Base-by-base conservation (phyloP, 495 filamentous ascomycete genomes). In the Aspergillus conjunctus region DNA sequence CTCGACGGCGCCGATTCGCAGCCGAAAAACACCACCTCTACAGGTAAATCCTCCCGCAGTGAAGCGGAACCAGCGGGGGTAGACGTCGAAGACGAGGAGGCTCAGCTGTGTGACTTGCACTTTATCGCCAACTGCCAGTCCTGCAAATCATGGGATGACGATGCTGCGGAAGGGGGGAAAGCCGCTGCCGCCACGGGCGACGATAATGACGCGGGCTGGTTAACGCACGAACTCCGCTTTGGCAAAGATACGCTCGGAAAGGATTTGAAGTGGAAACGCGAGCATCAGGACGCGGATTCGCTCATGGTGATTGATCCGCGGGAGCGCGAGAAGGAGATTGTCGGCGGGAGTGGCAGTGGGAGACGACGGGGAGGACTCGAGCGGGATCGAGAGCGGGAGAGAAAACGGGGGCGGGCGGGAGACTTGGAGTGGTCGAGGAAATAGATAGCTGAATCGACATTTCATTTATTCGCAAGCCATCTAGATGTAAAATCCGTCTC, bases 71-170 rank as follows among this genome's bases (percentile, higher is more conserved):
- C 77, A 43, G 66, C 41, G 73, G 63, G 39, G 74, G 68, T 7
- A 66, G 59, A 67, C 44, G 74, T 68, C 14, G 72, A 70, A 45
- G 88, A 91, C 48, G 86, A 85, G 60, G 90, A 93, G 71, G 81
- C 82, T 0, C 79, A 81, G 43, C 77, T 95, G 15, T 97, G 92
- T 68, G 91, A 97, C 69, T 79, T 97, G 5, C 92, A 97, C 66
- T 97, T 97, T 76, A 93, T 98, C 65, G 88, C 88, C 8, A 88
- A 92, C 63, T 99, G 94, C 72, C 89, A 95, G 60, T 96, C 91
- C 37, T 99, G 94, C 73, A 80, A 84, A 51, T 80, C 86, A 1
- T 97, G 93, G 91, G 67, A 80, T 45, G 66, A 73, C 18, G 59
- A 71, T 0, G 60, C 61, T 2, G 69, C 69, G 1, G 60, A 46